These are phyloP conservation scores for Rhododendron mucronatum DNA, from an alignment of 148 eudicot species.

Conservation along the genomic window DNA sequence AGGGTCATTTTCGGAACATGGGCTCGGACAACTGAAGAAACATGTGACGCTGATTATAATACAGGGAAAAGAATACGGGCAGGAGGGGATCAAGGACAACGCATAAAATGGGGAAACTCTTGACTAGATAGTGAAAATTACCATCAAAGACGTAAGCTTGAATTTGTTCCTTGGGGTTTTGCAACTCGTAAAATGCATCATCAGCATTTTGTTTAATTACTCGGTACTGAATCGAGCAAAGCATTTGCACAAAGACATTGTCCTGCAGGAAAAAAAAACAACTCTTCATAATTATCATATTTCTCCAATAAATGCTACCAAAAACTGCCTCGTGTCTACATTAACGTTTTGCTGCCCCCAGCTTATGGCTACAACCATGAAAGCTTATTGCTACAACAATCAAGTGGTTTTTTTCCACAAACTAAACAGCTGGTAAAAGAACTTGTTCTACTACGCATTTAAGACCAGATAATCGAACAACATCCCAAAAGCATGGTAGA, in stretches of 20 bases:
- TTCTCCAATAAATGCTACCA: background rate
- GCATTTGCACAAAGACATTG: constrained; percentile 88
- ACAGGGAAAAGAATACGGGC: background rate
- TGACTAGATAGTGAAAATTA: constrained; percentile 21
- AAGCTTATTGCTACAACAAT: background rate
- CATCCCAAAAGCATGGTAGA: background rate
- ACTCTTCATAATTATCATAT: background rate
- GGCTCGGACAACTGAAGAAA: constrained; percentile 75
- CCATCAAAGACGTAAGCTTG: constrained; percentile 97
- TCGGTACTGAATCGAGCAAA: constrained; percentile 92
- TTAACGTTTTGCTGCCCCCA: background rate
- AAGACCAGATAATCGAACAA: background rate
- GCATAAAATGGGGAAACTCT: background rate
- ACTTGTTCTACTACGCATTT: background rate
- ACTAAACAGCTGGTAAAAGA: background rate
- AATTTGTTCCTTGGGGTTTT: constrained; percentile 92
- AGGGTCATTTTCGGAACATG: constrained; percentile 86
- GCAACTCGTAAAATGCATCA: constrained; percentile 95
- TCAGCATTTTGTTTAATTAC: constrained; percentile 81
- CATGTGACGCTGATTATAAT: background rate
- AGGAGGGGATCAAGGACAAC: background rate
- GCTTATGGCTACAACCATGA: background rate
- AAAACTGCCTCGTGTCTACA: background rate
- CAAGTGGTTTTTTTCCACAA: background rate
- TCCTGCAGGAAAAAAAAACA: constrained; percentile 49